These are phyloP conservation scores for Xylaria bambusicola DNA, from an alignment of 495 filamentous ascomycete species.

Conservation along the genomic window DNA sequence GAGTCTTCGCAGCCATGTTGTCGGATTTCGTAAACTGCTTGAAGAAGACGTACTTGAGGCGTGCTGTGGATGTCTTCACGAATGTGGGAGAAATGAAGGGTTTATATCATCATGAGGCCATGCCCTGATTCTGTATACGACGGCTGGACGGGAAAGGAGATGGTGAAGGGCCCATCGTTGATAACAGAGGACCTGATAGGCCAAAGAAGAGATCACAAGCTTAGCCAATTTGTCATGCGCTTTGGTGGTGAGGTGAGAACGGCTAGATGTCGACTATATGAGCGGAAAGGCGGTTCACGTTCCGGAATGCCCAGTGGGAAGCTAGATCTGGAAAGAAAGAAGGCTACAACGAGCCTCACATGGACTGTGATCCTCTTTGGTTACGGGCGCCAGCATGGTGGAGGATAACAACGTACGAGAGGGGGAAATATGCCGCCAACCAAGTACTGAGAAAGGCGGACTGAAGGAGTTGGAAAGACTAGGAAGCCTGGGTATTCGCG, in stretches of 20 bases:
- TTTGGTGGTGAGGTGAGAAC: constrained; percentile 1
- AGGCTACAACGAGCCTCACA: constrained; percentile 12
- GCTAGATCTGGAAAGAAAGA: constrained; percentile 1
- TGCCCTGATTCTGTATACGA: neutral
- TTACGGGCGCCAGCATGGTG: neutral
- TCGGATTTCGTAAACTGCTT: constrained; percentile 1
- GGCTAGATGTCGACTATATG: neutral
- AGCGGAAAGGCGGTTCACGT: constrained; percentile 25
- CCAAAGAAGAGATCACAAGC: neutral
- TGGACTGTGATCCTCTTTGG: neutral
- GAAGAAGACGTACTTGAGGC: constrained; percentile 1
- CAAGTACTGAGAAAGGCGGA: constrained; percentile 1
- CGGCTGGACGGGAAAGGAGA: constrained; percentile 26
- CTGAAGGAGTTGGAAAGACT: neutral
- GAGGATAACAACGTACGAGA: neutral
- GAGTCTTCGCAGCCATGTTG: constrained; percentile 29
- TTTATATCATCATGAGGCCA: constrained; percentile 16
- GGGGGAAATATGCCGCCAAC: constrained; percentile 13
- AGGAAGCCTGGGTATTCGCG: constrained; percentile 14
- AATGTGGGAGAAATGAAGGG: neutral
- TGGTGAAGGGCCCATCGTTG: neutral
- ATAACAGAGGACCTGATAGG: neutral
- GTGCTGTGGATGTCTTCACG: neutral
- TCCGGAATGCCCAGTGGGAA: constrained; percentile 12
- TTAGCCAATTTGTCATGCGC: neutral